A percentile compares a stretch with the other conserved stretches of the same genome.
Evolutionary conservation across 768 basidiomycete genomes (phyloP).

Genomic region (Saitozyma podzolica): DNA sequence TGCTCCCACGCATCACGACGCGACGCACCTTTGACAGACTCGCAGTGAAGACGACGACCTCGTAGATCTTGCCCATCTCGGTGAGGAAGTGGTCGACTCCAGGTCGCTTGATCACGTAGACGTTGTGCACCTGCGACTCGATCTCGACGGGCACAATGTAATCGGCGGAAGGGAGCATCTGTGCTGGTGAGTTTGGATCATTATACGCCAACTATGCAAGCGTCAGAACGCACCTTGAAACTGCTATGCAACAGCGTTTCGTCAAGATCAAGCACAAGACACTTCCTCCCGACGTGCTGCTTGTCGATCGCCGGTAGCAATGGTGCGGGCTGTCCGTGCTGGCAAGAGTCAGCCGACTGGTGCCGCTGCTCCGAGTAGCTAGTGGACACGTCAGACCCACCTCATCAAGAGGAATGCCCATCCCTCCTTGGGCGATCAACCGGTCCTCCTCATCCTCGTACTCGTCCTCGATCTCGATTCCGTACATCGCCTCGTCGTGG

Average conservation of each 20-base stretch:
- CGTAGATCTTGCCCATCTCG: slow-evolving; percentile 98
- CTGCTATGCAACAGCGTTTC: slow-evolving; percentile 96
- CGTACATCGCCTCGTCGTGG: slow-evolving; percentile 53
- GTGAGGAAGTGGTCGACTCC: slow-evolving; percentile 96
- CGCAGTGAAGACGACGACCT: slow-evolving; percentile 96
- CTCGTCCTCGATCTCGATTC: slow-evolving; percentile 49
- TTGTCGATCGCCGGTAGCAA: slow-evolving; percentile 80
- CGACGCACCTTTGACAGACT: slow-evolving; percentile 85
- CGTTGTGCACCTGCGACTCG: slow-evolving; percentile 96
- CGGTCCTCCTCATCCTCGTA: slow-evolving; percentile 85
- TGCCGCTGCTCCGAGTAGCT: no score
- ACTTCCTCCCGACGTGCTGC: slow-evolving; percentile 84
- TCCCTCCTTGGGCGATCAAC: slow-evolving; percentile 84
- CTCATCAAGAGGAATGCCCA: slow-evolving; percentile 90
- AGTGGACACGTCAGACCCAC: slow-evolving; percentile 58
- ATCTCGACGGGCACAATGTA: slow-evolving; percentile 99
- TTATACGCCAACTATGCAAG: not conserved
- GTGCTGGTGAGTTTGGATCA: slow-evolving; percentile 1
- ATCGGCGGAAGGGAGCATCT: slow-evolving; percentile 93
- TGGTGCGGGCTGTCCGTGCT: slow-evolving; percentile 86
- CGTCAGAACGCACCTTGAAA: slow-evolving; percentile 75
- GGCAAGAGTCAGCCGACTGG: slow-evolving; percentile 12
- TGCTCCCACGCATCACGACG: not conserved
- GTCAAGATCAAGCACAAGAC: slow-evolving; percentile 92
- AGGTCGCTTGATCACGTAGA: slow-evolving; percentile 97